A percentile compares a stretch with the other conserved stretches of the same genome.
Evolutionary conservation across 1,284 basidiomycete species (phyloP).

Genomic region (Boletellus dicymbophilus): DNA sequence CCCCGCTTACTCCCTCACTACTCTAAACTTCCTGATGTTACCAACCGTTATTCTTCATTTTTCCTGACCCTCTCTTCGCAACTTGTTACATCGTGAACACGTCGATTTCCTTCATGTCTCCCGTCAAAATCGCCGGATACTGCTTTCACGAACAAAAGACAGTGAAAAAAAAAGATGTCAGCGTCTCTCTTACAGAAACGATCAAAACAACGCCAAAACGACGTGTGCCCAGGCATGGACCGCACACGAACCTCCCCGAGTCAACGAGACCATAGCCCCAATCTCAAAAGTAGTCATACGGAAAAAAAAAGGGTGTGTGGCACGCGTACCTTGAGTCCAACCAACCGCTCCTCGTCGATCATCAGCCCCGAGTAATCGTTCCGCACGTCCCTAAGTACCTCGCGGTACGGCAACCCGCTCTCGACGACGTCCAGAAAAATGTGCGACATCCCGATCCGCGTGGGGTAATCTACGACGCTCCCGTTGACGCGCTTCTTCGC

Average conservation of each 20-base stretch:
- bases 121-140: slow-evolving; percentile 24
- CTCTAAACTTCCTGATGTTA: no score
- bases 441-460: slow-evolving; percentile 11
- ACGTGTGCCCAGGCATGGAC: no score
- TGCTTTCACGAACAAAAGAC: no score
- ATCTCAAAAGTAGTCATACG: no score
- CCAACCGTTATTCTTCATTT: no score
- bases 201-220: no score
- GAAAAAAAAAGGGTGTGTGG: no score
- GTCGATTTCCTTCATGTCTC: slow-evolving; percentile 33
- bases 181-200: no score
- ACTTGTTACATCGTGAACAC: slow-evolving; percentile 31
- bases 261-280: no score
- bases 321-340: slow-evolving; percentile 36
- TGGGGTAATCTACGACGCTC: slow-evolving; percentile 11
- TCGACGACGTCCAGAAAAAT: slow-evolving; percentile 25
- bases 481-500: neutral
- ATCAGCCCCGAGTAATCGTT: slow-evolving; percentile 33
- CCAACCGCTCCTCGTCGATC: slow-evolving; percentile 39
- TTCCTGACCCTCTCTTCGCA: neutral
- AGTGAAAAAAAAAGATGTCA: no score
- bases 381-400: slow-evolving; percentile 10
- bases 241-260: no score
- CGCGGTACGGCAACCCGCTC: slow-evolving; percentile 26
- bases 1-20: no score